Evolutionary conservation across 805 yeast species (phyloP).

Genomic region (Blastobotrys parvus): DNA sequence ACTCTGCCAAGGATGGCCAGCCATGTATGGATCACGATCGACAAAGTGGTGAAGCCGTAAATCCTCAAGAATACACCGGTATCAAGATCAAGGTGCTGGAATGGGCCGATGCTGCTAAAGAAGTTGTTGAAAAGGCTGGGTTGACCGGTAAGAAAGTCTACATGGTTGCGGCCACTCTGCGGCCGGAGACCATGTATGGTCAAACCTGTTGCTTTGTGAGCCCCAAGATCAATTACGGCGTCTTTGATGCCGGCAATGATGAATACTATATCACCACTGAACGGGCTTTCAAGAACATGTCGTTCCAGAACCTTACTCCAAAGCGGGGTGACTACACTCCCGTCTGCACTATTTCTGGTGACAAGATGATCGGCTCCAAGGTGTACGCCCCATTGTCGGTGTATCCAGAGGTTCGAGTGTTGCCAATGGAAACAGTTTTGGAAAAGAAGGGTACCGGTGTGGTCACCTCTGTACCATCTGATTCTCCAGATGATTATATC

Average conservation of each 20-base stretch:
- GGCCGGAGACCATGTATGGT: conserved; percentile 99
- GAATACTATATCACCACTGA: conserved; percentile 80
- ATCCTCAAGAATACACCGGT: conserved; percentile 94
- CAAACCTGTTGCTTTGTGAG: conserved; percentile 97
- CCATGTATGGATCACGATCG: conserved; percentile 99
- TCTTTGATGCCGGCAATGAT: conserved; percentile 72
- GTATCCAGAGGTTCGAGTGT: conserved; percentile 61
- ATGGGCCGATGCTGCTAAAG: conserved; percentile 49
- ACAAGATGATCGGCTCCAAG: conserved; percentile 72
- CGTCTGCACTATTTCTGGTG: conserved; percentile 54
- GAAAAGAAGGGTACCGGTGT: conserved; percentile 98
- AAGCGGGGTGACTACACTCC: conserved; percentile 69
- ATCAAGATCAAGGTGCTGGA: conserved; percentile 72
- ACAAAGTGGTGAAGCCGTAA: conserved; percentile 92
- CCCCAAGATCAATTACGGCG: conserved; percentile 86
- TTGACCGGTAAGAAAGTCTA: conserved; percentile 58
- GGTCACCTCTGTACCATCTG: conserved; percentile 98
- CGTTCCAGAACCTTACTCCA: conserved; percentile 88
- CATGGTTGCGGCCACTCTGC: conserved; percentile 91
- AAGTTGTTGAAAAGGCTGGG: conserved; percentile 31
- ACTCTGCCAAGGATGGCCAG: conserved; percentile 97
- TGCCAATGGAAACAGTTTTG: conserved; percentile 96
- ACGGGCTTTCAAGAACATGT: conserved; percentile 96
- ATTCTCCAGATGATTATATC: conserved; percentile 94
- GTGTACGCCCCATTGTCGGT: conserved; percentile 78